Base-by-base conservation (phyloP, 1,139 yeast species). In the Yamadazyma triangularis region DNA sequence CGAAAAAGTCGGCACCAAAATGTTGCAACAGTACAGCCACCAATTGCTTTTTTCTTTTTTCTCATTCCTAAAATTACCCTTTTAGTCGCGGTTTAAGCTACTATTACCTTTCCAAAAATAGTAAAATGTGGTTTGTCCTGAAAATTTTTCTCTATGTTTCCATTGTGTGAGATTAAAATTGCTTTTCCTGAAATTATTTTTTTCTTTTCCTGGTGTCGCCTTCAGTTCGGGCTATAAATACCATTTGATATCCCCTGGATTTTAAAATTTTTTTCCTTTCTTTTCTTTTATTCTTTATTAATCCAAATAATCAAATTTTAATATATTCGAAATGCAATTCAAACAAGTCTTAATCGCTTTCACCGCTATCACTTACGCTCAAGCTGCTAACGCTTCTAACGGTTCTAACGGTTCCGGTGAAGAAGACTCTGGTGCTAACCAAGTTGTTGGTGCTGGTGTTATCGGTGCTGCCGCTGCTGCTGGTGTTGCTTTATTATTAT, bases 351-450 rank as follows among this genome's bases (percentile, higher is more conserved):
- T 62, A 49, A 45, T 63, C 51, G 66, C 70, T 45, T 56, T 63
- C 49, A 56, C 69, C 44, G 68, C 67, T 40, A 60, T 48, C 48
- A 47, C 69, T 37, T 66, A 61, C 41, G 69, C 58, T 45, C 53
- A 58, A 28, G 67, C 65, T 38, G 64, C 57, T 40, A 58, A 58
- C 56, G 53, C 51, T 36, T 39, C 64, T 35, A 56, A 56, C 59
- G 51, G 45, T 29, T 29, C 60, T 33, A 53, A 55, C 54, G 56
- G 51, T 41, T 29, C 60, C 28, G 56, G 50, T 38, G 35, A 32
- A 25, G 41, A 47, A 40, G 49, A 49, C 32, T 34, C 35, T 4
- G 40, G 40, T 34, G n/a, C n/a, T n/a, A 24, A 53, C 34, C 40
- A 41, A 33, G 34, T 45, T 41, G 58, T 51, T 36, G 61, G 61